Evolutionary conservation across 768 basidiomycete species (phyloP), one percentile per base, ranked within the genome.

Genomic region (Dentipellis sp.): DNA sequence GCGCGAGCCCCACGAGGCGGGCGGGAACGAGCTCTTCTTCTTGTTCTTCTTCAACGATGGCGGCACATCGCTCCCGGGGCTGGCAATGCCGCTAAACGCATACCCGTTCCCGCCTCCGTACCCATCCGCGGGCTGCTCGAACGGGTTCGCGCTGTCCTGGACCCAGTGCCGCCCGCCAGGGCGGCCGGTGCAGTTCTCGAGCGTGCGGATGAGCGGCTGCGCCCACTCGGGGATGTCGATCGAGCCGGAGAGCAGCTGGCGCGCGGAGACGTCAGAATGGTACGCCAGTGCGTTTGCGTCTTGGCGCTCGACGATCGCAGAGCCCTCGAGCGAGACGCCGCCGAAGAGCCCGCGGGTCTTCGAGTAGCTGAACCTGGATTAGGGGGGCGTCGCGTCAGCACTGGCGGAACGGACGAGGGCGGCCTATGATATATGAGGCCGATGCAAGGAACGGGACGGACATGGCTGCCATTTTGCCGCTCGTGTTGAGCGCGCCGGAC

Each of bases 291-390:
- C 74, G 66, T 97, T 97, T 9, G 93, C 91, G 68, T 99, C 95
- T 65, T 93, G 88, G 39, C 95, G 82, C 69, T 97, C 95, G 14
- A 97, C 78, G 57, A 98, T 94, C 52, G 97, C 84, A 1, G 88
- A 90, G 11, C 93, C 93, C 72, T 91, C 88, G 10, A 91, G 68
- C 16, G 90, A 92, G 10, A 97, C 77, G 5, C 95, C 95, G 34
- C 95, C 94, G 58, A 97, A 97, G 3, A 97, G 78, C 19, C 95
- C 95, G 54, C 89, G 82, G 1, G 94, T 94, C 68, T 94, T 95
- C 8, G 86, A 88, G 65, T 93, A 93, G 65, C 86, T 89, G 69
- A 92, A 91, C 86, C 87, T 89, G 65, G 56, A 36, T 39, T 46
- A 58, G 21, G 50, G 52, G 54, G 53, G 17, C 51, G 38, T 46